A percentile compares a stretch with the other conserved stretches of the same genome.
Evolutionary conservation across 441 rosid genomes (phyloP).

Genomic region (Pelargonium myrrhifolium): DNA sequence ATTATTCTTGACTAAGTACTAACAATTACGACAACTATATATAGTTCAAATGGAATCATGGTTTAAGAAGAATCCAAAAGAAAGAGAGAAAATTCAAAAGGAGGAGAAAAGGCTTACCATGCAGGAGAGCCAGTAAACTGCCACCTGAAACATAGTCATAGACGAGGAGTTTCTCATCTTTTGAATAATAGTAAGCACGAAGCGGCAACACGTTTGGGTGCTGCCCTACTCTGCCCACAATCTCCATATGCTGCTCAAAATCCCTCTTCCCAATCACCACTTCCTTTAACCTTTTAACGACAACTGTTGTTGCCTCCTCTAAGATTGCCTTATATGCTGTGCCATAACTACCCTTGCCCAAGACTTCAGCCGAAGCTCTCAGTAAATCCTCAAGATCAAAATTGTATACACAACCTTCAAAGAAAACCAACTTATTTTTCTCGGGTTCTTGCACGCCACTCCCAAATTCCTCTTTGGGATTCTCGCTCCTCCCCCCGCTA

Average conservation of each 20-base stretch:
- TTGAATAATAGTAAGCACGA: conserved; percentile 65
- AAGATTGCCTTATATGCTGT: conserved; percentile 66
- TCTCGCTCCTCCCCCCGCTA: conserved; percentile 51
- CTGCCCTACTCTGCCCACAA: conserved; percentile 45
- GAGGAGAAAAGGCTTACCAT: conserved; percentile 35
- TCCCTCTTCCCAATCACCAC: conserved; percentile 65
- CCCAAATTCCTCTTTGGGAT: conserved; percentile 82
- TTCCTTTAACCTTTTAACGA: conserved; percentile 66
- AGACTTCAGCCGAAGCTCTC: conserved; percentile 75
- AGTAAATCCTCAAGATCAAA: conserved; percentile 67
- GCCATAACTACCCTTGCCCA: conserved; percentile 73
- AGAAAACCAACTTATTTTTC: conserved; percentile 68
- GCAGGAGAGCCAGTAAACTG: conserved; percentile 49
- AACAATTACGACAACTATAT: background rate
- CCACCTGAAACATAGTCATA: conserved; percentile 51
- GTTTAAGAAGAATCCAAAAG: background rate
- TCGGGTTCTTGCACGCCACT: conserved; percentile 90
- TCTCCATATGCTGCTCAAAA: conserved; percentile 73
- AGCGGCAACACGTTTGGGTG: conserved; percentile 57
- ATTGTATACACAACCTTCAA: conserved; percentile 59
- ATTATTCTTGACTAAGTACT: background rate
- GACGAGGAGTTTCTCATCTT: conserved; percentile 69
- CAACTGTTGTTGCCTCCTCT: conserved; percentile 61
- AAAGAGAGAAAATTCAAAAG: background rate
- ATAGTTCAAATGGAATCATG: background rate